Evolutionary conservation across 2,329 filamentous ascomycete species (phyloP).

Genomic region (Tolypocladium tundrense): DNA sequence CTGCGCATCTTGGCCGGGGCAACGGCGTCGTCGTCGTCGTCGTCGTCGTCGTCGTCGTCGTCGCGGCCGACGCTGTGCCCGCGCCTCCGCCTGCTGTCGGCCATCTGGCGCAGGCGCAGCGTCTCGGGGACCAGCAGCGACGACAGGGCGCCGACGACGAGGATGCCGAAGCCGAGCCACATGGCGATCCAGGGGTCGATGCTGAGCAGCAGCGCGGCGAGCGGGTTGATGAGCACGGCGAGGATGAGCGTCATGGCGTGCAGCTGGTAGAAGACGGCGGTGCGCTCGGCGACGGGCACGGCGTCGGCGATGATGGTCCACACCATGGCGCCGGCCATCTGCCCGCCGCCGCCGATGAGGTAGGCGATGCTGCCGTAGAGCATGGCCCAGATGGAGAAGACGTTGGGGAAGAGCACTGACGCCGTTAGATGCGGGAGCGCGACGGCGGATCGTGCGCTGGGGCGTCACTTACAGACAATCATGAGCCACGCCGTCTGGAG

Average conservation of each 20-base stretch:
- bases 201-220: conserved; percentile 29
- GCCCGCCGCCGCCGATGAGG: conserved; percentile 30
- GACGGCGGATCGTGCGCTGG: too few relatives aligned
- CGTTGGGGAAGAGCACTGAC: conserved; percentile 23
- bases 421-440: not conserved
- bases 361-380: conserved; percentile 22
- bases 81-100: conserved; percentile 11
- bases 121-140: conserved; percentile 32
- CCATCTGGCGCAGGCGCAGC: conserved; percentile 20
- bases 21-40: not conserved
- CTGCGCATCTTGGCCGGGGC: conserved; percentile 2
- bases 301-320: conserved; percentile 36
- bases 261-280: conserved; percentile 30
- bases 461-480: conserved; percentile 18
- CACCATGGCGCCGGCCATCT: conserved; percentile 30
- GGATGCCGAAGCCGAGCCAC: conserved; percentile 19
- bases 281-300: conserved; percentile 24
- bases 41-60: not conserved
- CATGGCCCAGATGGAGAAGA: conserved; percentile 29
- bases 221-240: conserved; percentile 26
- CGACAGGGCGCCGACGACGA: conserved; percentile 17
- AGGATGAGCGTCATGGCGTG: conserved; percentile 24
- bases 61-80: not conserved
- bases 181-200: conserved; percentile 30
- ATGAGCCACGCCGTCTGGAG: conserved; percentile 18